Conservation (phyloP, 257 asterid genomes). For the Scutellaria baicalensis region DNA sequence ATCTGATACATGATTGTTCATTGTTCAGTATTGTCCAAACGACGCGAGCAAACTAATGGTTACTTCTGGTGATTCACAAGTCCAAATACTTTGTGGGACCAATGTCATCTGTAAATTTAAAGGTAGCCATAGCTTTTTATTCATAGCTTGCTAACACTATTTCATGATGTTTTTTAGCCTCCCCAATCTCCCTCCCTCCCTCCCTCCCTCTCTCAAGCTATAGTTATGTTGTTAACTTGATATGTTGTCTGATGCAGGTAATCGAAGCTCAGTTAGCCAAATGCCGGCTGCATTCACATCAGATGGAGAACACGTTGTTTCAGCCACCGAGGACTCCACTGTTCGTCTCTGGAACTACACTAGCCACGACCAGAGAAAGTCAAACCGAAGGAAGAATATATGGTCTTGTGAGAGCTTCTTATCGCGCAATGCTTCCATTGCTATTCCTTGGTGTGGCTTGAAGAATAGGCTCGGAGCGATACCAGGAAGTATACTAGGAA, state of each 20-base stretch:
- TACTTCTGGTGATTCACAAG: conserved; percentile 78
- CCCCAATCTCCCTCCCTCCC: background rate
- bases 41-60: conserved; percentile 81
- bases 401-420: conserved; percentile 63
- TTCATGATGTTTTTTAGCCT: background rate
- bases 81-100: conserved; percentile 58
- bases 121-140: conserved; percentile 27
- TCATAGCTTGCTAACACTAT: background rate
- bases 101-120: conserved; percentile 63
- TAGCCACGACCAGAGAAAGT: conserved; percentile 28
- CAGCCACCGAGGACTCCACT: conserved; percentile 62
- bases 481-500: conserved; percentile 36
- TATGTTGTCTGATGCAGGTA: conserved; percentile 34
- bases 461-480: conserved; percentile 41
- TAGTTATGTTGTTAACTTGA: background rate
- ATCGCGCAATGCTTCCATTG: conserved; percentile 67
- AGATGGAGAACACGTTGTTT: conserved; percentile 72
- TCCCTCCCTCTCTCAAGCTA: background rate
- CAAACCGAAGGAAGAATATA: conserved; percentile 28
- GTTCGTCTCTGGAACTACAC: conserved; percentile 66
- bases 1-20: background rate
- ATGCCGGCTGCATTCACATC: conserved; percentile 71
- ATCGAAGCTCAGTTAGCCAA: conserved; percentile 49
- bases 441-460: conserved; percentile 81
- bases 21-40: conserved; percentile 63